Base-by-base conservation (phyloP, 352 stramenopile species). In the Phytophthora meadii region DNA sequence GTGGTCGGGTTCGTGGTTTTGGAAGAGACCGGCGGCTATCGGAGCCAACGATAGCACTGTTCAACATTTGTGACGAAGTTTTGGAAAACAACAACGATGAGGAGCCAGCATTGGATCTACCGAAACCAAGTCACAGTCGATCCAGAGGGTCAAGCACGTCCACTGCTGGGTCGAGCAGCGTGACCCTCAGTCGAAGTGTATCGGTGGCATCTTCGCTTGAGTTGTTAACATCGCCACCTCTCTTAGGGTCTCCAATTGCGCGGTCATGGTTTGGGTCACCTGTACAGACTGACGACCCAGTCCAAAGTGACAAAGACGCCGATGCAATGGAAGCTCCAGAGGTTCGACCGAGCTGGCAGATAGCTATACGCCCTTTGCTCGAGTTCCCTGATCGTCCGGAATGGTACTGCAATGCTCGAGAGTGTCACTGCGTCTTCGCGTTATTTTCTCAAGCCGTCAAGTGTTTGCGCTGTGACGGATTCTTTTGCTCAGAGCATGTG, bases 381-480 rank as follows among this genome's bases (percentile, higher is more conserved):
- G 65, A 82, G 48, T 90, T 93, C 32, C 80, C 85, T 0, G 74
- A 89, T 57, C 71, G 80, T 0, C 83, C 85, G 12, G 65, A 74
- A 53, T 93, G 85, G 85, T 93, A 91, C 50, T 93, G 85, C 71
- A 92, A 93, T 48, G 72, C 77, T 9, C 37, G 48, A 1, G 54
- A 74, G 3, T 93, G 85, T 54, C 83, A 92, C 61, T 61, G 48
- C 7, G 81, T 93, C 11, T 93, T 93, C 34, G 68, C 74, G 32
- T 79, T 93, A 60, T 92, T 92, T 52, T 76, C 79, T 0, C 76
- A 86, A 24, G 70, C 70, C 4, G 68, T 77, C 24, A 72, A 86
- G 19, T 93, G 85, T 50, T 48, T 19, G 11, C 54, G 71, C 8
- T 93, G 85, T 39, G 61, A 67, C 1, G 80, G 81, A 22, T 76